phyloP scores from a whole-genome alignment of 305 asterid species.

The Caryopteris hybrid region DNA sequence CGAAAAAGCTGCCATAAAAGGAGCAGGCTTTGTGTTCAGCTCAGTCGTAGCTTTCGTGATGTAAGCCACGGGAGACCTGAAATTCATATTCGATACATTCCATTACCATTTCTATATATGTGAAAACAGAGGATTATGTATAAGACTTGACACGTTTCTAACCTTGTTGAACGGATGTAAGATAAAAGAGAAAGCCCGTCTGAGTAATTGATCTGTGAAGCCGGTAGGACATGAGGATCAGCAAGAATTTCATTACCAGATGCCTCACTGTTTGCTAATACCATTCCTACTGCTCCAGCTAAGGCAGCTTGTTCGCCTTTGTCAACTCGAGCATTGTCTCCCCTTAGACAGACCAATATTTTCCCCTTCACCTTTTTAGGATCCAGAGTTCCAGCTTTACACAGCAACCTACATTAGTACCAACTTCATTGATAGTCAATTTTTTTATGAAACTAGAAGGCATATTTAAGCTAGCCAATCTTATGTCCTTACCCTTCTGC shows the following conservation, averaged over 20 bases:
- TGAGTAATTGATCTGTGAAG: slow-evolving; percentile 70
- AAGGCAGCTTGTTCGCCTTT: slow-evolving; percentile 76
- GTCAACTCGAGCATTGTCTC: slow-evolving; percentile 78
- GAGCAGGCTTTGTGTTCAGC: slow-evolving; percentile 77
- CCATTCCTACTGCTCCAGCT: slow-evolving; percentile 90
- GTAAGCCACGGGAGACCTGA: slow-evolving; percentile 57
- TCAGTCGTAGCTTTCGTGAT: slow-evolving; percentile 52
- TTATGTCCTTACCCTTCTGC: slow-evolving; percentile 55
- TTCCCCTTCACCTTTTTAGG: slow-evolving; percentile 69
- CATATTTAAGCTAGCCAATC: background rate
- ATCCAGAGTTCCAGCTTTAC: slow-evolving; percentile 68
- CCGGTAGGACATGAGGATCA: slow-evolving; percentile 88
- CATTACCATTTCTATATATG: background rate
- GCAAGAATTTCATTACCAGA: slow-evolving; percentile 82
- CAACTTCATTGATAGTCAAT: background rate
- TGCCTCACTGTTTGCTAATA: slow-evolving; percentile 56
- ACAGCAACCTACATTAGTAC: slow-evolving; percentile 45
- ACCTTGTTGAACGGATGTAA: slow-evolving; percentile 61
- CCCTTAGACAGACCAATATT: slow-evolving; percentile 79
- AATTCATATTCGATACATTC: background rate
- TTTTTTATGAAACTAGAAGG: background rate
- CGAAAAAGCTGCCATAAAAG: slow-evolving; percentile 92
- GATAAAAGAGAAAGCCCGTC: slow-evolving; percentile 62
- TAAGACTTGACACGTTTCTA: background rate
- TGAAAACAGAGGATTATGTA: background rate